Evolutionary conservation across 140 eudicot genomes (phyloP), one percentile per base, ranked within the genome.

Genomic region (Stevia rebaudiana): DNA sequence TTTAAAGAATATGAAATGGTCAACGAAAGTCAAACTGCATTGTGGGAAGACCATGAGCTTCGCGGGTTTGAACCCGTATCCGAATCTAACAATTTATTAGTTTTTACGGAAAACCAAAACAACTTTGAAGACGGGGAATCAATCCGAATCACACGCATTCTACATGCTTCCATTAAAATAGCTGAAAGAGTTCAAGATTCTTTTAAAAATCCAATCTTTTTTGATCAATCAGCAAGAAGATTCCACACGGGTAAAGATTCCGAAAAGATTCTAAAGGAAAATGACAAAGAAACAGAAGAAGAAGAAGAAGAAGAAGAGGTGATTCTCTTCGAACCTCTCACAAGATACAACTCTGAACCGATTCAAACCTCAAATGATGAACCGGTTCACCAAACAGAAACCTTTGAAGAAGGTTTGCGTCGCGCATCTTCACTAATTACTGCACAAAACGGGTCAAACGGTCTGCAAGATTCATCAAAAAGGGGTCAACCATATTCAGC

Each of bases 241-340:
- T 85, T 78, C 33, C 35, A 35, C 19, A 11, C 71, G 18, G 61
- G 49, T 35, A 66, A 50, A 13, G 71, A 49, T 36, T 25, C 50
- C 9, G 61, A 66, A 50, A 66, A 49, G 71, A 18, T 41, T 24
- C 8, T 12, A 6, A 77, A 59, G 46, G 63, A 65, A 22, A 23
- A 37, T 21, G 80, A 67, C 21, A 49, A 43, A 56, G 63, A 52
- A 10, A 12, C 66, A 5, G 97, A 90, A 39, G 98, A 91, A 65
- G 98, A 91, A 59, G 98, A 90, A 5, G 97, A 90, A 39, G 98
- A 91, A 65, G 98, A 91, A 59, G 98, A 90, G 80, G 95, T 87
- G 70, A 91, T 91, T 68, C 89, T 91, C 19, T 91, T 91, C 73
- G 85, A 81, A 84, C 98, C 98, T 8, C 74, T 91, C 50, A 77